phyloP scores from a whole-genome alignment of 495 filamentous ascomycete genomes.

The Penicillium lividum region DNA sequence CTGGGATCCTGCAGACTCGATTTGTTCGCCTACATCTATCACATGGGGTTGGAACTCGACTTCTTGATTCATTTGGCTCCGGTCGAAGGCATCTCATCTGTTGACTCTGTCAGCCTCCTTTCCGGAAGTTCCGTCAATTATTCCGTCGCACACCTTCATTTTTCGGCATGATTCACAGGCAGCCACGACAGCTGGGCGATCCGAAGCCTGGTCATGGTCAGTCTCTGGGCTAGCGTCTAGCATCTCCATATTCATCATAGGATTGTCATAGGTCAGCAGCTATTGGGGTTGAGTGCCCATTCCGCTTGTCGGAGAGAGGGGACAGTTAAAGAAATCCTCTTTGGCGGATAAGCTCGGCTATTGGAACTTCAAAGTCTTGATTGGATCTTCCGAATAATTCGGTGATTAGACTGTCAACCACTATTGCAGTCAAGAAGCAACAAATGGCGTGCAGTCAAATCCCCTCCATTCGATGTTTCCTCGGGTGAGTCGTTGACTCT shows the following conservation, averaged over 20 bases:
- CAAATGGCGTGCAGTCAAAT: not conserved
- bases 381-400: not conserved
- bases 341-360: not conserved
- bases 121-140: not conserved
- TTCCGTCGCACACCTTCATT: slow-evolving; percentile 12
- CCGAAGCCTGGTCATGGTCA: not conserved
- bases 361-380: not conserved
- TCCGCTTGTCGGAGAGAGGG: not conserved
- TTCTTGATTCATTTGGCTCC: not conserved
- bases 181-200: not conserved
- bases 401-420: not conserved
- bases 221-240: not conserved
- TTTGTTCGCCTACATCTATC: slow-evolving; percentile 26
- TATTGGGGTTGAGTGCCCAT: not conserved
- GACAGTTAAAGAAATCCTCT: not conserved
- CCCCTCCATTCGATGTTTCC: not conserved
- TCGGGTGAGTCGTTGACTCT: not conserved
- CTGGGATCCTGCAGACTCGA: slow-evolving; percentile 23
- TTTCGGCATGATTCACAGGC: slow-evolving; percentile 22
- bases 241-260: not conserved
- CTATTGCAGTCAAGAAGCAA: not conserved
- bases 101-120: not conserved
- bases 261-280: not conserved
- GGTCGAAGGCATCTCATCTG: slow-evolving; percentile 31
- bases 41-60: slow-evolving; percentile 13